These are phyloP conservation scores for Candida orba DNA, from an alignment of 805 yeast genomes.

Conservation along the genomic window DNA sequence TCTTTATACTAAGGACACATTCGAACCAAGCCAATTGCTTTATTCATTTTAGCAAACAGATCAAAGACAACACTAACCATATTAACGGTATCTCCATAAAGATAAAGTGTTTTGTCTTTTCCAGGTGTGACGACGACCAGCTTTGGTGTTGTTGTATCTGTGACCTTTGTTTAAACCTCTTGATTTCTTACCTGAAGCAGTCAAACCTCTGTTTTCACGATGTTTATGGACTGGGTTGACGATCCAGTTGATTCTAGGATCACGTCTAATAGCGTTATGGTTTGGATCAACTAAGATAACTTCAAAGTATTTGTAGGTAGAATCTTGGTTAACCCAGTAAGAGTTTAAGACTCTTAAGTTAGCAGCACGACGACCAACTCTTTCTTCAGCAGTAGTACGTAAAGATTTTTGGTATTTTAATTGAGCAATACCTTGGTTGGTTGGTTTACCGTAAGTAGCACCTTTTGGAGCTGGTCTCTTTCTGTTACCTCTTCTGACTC, in stretches of 20 bases:
- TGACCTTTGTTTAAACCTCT: conserved; percentile 99
- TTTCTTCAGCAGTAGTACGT: conserved; percentile 98
- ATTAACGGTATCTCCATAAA: conserved; percentile 87
- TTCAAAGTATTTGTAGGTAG: conserved; percentile 98
- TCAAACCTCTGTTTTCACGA: conserved; percentile 99
- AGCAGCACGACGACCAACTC: conserved; percentile 98
- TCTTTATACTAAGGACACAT: not conserved
- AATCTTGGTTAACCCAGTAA: conserved; percentile 99
- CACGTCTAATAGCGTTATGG: conserved; percentile 98
- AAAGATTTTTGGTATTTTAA: conserved; percentile 98
- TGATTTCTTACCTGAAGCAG: conserved; percentile 96
- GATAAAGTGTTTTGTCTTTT: conserved; percentile 98
- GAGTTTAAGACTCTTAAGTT: conserved; percentile 99
- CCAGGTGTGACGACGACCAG: conserved; percentile 99
- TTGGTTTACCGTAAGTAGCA: conserved; percentile 99
- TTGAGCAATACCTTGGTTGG: conserved; percentile 99
- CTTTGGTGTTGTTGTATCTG: conserved; percentile 94
- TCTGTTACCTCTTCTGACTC: conserved; percentile 99
- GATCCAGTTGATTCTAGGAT: conserved; percentile 99
- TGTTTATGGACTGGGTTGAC: conserved; percentile 99
- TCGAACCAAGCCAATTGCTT: not conserved
- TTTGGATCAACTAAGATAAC: conserved; percentile 95
- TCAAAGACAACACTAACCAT: conserved; percentile 2
- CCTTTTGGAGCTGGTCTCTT: conserved; percentile 99
- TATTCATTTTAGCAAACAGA: conserved; percentile 3